These are phyloP conservation scores for Gentiana macrophylla DNA, from an alignment of 257 asterid species.

Conservation along the genomic window DNA sequence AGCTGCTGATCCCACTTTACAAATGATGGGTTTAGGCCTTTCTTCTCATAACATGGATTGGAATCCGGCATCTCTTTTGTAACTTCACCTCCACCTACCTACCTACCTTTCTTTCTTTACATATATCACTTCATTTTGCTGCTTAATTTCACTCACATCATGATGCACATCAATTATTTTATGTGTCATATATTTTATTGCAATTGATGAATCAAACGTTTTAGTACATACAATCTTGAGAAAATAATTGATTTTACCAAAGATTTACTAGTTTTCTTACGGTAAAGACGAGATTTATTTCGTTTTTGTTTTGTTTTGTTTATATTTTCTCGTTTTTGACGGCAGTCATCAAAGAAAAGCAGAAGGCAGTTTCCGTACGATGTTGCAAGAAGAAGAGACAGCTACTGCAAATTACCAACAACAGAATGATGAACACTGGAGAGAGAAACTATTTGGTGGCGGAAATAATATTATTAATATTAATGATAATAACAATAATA, in stretches of 20 bases:
- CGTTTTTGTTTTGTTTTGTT: background rate
- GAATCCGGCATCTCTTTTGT: constrained; percentile 48
- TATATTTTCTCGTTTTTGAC: background rate
- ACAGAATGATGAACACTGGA: constrained; percentile 34
- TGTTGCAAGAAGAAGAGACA: constrained; percentile 39
- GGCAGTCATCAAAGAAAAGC: constrained; percentile 39
- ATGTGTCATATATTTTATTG: too few species aligned
- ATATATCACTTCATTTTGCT: background rate
- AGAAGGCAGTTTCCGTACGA: constrained; percentile 22
- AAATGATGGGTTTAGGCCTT: constrained; percentile 65
- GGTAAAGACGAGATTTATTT: background rate
- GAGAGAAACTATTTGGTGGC: constrained; percentile 27
- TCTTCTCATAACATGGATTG: constrained; percentile 63
- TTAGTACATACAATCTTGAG: too few species aligned
- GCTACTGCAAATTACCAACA: constrained; percentile 31
- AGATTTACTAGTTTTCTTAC: too few species aligned
- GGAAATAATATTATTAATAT: background rate
- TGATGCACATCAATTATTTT: too few species aligned
- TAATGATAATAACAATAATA: too few species aligned
- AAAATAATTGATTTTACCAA: too few species aligned
- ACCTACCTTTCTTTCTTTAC: background rate
- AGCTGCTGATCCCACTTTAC: constrained; percentile 36
- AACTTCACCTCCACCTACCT: constrained; percentile 11
- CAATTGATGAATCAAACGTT: too few species aligned
- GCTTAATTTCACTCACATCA: background rate